Percentiles rank a stretch among this genome's conserved stretches.
Evolutionary conservation across 2,329 filamentous ascomycete species (phyloP).

Genomic region (Aspergillus fumigatus): DNA sequence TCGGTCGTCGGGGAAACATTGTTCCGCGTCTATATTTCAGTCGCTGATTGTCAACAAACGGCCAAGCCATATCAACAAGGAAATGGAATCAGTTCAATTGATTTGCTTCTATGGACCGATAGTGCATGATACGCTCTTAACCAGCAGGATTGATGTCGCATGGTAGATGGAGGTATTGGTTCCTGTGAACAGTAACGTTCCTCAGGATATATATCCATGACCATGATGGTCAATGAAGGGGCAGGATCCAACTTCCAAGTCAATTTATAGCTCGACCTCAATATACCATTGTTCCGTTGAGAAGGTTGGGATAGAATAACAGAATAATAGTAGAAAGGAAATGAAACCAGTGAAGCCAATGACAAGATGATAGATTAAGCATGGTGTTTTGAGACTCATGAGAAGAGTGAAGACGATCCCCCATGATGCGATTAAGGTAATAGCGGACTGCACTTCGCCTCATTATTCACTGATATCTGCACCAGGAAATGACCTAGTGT

Average conservation of each 20-base stretch:
- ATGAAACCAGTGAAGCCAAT: neutral
- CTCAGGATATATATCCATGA: neutral
- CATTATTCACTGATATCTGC: neutral
- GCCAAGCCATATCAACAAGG: neutral
- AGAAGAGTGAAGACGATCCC: neutral
- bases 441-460: neutral
- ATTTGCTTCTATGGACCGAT: no score
- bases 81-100: neutral
- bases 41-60: neutral
- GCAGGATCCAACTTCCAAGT: no score
- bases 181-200: neutral
- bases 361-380: neutral
- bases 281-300: neutral
- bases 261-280: no score
- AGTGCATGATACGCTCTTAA: neutral
- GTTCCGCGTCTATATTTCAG: neutral
- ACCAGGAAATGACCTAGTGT: neutral
- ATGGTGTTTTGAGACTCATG: neutral
- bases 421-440: neutral
- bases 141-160: no score
- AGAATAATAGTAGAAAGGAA: neutral
- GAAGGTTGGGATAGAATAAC: neutral
- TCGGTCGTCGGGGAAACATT: neutral
- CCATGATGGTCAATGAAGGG: no score
- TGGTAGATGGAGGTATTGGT: neutral